These are phyloP conservation scores for Pseudomicrostroma phylloplanum DNA, from an alignment of 1,284 basidiomycete species.

Conservation along the genomic window DNA sequence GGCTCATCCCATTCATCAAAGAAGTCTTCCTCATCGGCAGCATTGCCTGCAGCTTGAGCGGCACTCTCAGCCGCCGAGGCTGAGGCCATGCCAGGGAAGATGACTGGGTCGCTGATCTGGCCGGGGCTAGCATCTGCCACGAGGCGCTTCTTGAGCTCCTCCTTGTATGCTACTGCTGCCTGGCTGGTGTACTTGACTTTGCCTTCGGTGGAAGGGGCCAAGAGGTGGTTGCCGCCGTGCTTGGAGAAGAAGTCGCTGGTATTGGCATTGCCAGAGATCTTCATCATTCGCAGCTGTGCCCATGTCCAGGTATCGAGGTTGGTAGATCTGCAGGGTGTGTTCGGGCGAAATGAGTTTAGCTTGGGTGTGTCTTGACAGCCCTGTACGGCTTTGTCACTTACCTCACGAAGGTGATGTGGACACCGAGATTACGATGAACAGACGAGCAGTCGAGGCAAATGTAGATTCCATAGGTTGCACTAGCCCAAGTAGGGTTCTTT, in stretches of 20 bases:
- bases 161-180: constrained; percentile 81
- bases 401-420: constrained; percentile 96
- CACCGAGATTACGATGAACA: constrained; percentile 91
- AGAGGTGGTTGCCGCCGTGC: constrained; percentile 68
- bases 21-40: constrained; percentile 74
- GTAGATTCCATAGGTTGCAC: constrained; percentile 91
- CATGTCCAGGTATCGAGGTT: constrained; percentile 95
- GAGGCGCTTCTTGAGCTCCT: constrained; percentile 77
- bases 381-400: constrained; percentile 52
- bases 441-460: constrained; percentile 97
- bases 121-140: constrained; percentile 62
- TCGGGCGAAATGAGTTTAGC: background rate
- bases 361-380: background rate
- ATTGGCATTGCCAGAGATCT: constrained; percentile 87
- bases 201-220: constrained; percentile 66
- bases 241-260: constrained; percentile 84
- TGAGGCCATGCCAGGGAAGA: constrained; percentile 34
- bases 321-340: constrained; percentile 65
- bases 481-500: constrained; percentile 95
- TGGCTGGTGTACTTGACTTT: constrained; percentile 84
- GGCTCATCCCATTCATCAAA: constrained; percentile 80
- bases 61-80: constrained; percentile 54
- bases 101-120: constrained; percentile 36
- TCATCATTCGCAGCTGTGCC: constrained; percentile 86
- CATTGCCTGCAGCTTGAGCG: constrained; percentile 52